Conservation (phyloP, 768 basidiomycete genomes). For the Termitomyces sp. region DNA sequence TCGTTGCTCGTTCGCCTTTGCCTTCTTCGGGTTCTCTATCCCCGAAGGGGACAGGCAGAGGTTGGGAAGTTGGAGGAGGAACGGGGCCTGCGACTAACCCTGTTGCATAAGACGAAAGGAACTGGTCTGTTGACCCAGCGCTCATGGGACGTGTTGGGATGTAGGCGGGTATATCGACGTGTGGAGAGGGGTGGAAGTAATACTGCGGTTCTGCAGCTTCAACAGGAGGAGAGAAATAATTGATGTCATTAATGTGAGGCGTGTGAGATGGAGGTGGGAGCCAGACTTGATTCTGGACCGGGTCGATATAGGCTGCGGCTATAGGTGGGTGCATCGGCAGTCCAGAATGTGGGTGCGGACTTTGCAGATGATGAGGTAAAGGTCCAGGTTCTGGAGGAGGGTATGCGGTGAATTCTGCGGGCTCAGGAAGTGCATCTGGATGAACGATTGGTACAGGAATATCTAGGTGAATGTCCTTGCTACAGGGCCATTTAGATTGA, state of each 20-base stretch:
- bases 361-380: slow-evolving; percentile 23
- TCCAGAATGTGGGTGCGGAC: slow-evolving; percentile 34
- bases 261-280: slow-evolving; percentile 36
- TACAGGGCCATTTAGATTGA: slow-evolving; percentile 26
- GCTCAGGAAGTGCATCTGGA: slow-evolving; percentile 46
- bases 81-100: slow-evolving; percentile 18
- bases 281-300: slow-evolving; percentile 47
- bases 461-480: slow-evolving; percentile 68
- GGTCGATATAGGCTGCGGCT: slow-evolving; percentile 38
- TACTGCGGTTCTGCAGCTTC: slow-evolving; percentile 28
- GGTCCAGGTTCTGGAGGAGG: slow-evolving; percentile 21
- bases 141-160: slow-evolving; percentile 16
- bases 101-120: slow-evolving; percentile 16
- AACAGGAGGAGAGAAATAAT: slow-evolving; percentile 25
- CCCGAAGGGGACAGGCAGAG: slow-evolving; percentile 4
- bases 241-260: slow-evolving; percentile 28
- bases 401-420: slow-evolving; percentile 22
- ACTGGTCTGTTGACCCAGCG: slow-evolving; percentile 8
- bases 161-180: slow-evolving; percentile 16
- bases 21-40: slow-evolving; percentile 47
- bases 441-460: slow-evolving; percentile 67
- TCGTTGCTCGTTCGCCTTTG: slow-evolving; percentile 58
- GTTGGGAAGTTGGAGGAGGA: slow-evolving; percentile 17
- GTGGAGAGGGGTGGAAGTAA: slow-evolving; percentile 30
- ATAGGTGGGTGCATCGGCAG: slow-evolving; percentile 38